A percentile compares a stretch with the other conserved stretches of the same genome.
Evolutionary conservation across 352 stramenopile genomes (phyloP).

Genomic region (Phytophthora capsici): DNA sequence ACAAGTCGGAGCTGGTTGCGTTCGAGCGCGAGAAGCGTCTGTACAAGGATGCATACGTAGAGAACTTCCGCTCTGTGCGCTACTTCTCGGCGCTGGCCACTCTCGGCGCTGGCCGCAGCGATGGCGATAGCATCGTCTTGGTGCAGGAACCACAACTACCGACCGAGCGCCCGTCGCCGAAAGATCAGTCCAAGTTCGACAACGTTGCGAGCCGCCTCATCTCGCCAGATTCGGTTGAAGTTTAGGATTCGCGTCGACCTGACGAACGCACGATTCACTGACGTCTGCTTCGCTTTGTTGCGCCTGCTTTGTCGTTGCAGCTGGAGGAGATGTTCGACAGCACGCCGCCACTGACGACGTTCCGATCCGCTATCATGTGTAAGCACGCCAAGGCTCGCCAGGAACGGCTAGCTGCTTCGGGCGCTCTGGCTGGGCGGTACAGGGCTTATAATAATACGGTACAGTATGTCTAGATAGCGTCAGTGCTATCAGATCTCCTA

Average conservation of each 20-base stretch:
- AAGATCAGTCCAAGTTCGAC: slow-evolving; percentile 29
- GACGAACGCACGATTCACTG: slow-evolving; percentile 29
- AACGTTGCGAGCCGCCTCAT: slow-evolving; percentile 61
- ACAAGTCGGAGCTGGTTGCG: slow-evolving; percentile 61
- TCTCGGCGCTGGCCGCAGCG: slow-evolving; percentile 51
- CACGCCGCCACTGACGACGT: slow-evolving; percentile 59
- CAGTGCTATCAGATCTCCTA: slow-evolving; percentile 3
- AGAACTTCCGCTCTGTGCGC: slow-evolving; percentile 74
- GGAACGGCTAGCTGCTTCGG: slow-evolving; percentile 7
- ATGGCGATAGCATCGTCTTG: slow-evolving; percentile 71
- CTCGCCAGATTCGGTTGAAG: slow-evolving; percentile 56
- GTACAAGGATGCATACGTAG: slow-evolving; percentile 79
- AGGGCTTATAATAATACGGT: slow-evolving; percentile 3
- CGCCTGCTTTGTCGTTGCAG: slow-evolving; percentile 26
- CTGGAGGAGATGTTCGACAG: slow-evolving; percentile 67
- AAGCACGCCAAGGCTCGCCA: slow-evolving; percentile 67
- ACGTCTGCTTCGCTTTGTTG: slow-evolving; percentile 27
- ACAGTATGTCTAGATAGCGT: slow-evolving; percentile 15
- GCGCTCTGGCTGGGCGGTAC: slow-evolving; percentile 3
- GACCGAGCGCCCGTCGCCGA: slow-evolving; percentile 5
- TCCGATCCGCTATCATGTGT: slow-evolving; percentile 67
- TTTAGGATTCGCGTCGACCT: slow-evolving; percentile 33
- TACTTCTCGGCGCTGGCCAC: slow-evolving; percentile 74
- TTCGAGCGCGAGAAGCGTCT: slow-evolving; percentile 80
- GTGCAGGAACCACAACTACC: slow-evolving; percentile 50